A percentile compares a stretch with the other conserved stretches of the same genome.
Conservation (phyloP, 129 eudicot genomes). For the Artemisia annua region DNA sequence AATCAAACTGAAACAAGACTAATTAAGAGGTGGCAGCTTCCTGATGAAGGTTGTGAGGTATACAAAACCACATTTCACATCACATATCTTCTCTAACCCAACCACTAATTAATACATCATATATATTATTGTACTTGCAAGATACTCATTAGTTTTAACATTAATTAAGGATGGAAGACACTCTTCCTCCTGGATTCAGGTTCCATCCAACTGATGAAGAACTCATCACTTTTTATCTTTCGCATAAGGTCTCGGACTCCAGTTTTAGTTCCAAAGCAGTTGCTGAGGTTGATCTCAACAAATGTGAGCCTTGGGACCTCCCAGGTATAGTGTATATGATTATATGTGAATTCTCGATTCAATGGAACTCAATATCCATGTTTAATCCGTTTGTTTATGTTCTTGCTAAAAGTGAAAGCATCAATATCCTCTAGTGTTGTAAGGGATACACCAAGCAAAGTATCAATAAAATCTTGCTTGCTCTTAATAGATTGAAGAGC, state of each 20-base stretch:
- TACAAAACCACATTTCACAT: constrained; percentile 35
- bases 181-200: constrained; percentile 93
- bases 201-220: constrained; percentile 98
- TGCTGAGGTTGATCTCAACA: constrained; percentile 89
- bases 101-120: constrained; percentile 2
- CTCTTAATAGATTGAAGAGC: no score
- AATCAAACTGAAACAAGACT: constrained; percentile 41
- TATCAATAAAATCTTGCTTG: no score
- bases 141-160: not conserved
- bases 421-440: no score
- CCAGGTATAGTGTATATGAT: constrained; percentile 50
- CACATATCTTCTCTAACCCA: constrained; percentile 13
- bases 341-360: not conserved
- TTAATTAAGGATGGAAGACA: constrained; percentile 53
- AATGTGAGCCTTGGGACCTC: constrained; percentile 95
- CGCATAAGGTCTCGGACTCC: constrained; percentile 69
- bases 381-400: not conserved
- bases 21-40: constrained; percentile 50
- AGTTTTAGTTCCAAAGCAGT: constrained; percentile 68
- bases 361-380: not conserved
- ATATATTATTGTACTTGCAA: not conserved
- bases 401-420: no score
- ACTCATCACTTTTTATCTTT: constrained; percentile 77
- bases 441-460: no score
- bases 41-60: constrained; percentile 45